Base-by-base conservation (phyloP, 495 filamentous ascomycete species). In the Penicillium ucsense region DNA sequence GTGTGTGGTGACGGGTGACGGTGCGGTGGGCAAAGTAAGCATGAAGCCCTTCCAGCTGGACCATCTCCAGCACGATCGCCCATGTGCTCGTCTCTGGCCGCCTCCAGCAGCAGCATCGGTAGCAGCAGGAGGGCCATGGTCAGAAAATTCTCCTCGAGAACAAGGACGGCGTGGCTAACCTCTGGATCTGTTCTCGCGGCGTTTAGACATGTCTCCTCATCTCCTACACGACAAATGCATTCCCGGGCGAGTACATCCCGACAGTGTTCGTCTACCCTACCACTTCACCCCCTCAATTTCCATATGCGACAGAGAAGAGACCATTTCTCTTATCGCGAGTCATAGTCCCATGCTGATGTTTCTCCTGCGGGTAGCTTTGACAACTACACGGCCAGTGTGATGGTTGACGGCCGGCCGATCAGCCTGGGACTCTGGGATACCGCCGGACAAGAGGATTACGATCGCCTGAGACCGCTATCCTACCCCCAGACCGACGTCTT, bases 401-500 rank as follows among this genome's bases (percentile, higher is more conserved):
- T 95, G 87, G 92, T 98, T 39, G 92, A 98, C 73, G 87, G 87
- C 54, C 89, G 90, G 68, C 92, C 92, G 35, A 94, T 98, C 66
- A 95, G 89, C 68, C 71, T 98, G 55, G 92, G 92, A 54, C 72
- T 98, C 35, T 97, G 92, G 92, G 92, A 98, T 83, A 98, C 92
- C 57, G 92, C 92, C 56, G 92, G 91, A 61, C 90, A 96, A 74
- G 92, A 98, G 76, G 90, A 95, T 74, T 95, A 98, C 68, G 92
- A 97, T 66, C 81, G 92, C 63, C 81, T 97, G 57, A 81, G 92
- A 56, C 92, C 92, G 51, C 83, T 98, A 41, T 95, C 89, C 12
- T 97, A 98, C 65, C 92, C 92, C 5, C 92, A 96, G 70, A 98
- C 92, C 46, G 90, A 98, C 60, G 92, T 97, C 34, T 97, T 96